Percentiles rank a stretch among this genome's conserved stretches.
Evolutionary conservation across 495 filamentous ascomycete genomes (phyloP).

Genomic region (Penicillium paxilli): DNA sequence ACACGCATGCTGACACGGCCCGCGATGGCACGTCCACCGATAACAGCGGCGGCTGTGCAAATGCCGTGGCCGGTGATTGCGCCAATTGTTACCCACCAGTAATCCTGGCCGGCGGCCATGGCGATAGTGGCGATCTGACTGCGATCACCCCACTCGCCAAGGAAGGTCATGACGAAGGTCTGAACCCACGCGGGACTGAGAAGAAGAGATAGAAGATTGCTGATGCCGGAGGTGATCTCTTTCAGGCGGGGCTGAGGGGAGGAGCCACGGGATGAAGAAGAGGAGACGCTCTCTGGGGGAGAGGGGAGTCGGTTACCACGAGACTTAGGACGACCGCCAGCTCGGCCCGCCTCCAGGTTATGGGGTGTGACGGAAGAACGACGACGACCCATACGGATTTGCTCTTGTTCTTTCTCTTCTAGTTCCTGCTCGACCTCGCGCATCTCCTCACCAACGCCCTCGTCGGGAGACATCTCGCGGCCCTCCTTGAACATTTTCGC

Average conservation of each 20-base stretch:
- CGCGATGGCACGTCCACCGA: constrained; percentile 89
- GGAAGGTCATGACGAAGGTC: constrained; percentile 98
- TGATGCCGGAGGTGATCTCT: constrained; percentile 60
- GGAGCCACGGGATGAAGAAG: constrained; percentile 56
- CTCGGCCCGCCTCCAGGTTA: constrained; percentile 48
- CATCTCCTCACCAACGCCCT: constrained; percentile 94
- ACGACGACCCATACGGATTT: constrained; percentile 52
- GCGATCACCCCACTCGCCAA: constrained; percentile 97
- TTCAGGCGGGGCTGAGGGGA: constrained; percentile 45
- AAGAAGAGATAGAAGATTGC: constrained; percentile 83
- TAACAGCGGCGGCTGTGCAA: constrained; percentile 90
- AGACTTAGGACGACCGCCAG: constrained; percentile 42
- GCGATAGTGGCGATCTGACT: constrained; percentile 98
- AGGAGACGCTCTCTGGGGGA: constrained; percentile 54
- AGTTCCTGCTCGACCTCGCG: constrained; percentile 94
- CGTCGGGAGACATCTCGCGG: constrained; percentile 79
- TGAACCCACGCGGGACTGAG: constrained; percentile 97
- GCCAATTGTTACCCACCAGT: constrained; percentile 97
- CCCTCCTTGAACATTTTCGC: constrained; percentile 84
- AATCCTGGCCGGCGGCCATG: constrained; percentile 97
- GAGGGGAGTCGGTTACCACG: constrained; percentile 54
- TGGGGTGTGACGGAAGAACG: constrained; percentile 55
- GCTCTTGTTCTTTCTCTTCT: constrained; percentile 83
- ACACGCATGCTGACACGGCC: constrained; percentile 93
- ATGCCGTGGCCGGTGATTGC: constrained; percentile 83